These are phyloP conservation scores for Mycena kentingensis DNA, from an alignment of 768 basidiomycete species.

Conservation along the genomic window DNA sequence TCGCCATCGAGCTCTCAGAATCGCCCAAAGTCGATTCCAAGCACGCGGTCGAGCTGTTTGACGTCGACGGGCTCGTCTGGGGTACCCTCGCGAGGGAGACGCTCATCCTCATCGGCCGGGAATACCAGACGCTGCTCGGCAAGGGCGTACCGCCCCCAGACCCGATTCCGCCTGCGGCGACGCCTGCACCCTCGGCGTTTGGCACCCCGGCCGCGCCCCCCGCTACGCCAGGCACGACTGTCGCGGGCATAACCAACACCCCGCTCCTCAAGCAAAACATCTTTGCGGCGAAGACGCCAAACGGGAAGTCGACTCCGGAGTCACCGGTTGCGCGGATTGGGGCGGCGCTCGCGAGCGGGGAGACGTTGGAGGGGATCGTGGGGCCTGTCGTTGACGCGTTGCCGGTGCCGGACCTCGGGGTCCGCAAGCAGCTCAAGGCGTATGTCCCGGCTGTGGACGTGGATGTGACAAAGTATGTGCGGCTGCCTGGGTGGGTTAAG, in stretches of 20 bases:
- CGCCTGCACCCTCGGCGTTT: neutral
- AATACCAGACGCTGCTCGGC: constrained; percentile 67
- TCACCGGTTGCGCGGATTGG: constrained; percentile 59
- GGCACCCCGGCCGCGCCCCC: neutral
- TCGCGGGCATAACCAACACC: constrained; percentile 31
- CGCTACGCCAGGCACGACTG: constrained; percentile 27
- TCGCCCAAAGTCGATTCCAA: constrained; percentile 35
- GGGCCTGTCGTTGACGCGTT: constrained; percentile 47
- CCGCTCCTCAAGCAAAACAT: constrained; percentile 35
- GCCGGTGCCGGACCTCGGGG: constrained; percentile 30
- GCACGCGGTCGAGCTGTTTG: constrained; percentile 23
- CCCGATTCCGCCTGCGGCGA: constrained; percentile 22
- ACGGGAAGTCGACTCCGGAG: constrained; percentile 37
- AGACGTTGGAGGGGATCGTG: constrained; percentile 51
- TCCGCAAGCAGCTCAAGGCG: neutral
- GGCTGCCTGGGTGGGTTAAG: neutral
- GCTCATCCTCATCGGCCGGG: constrained; percentile 61
- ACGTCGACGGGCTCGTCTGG: constrained; percentile 52
- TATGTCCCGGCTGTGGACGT: constrained; percentile 16
- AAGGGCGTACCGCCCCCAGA: constrained; percentile 48
- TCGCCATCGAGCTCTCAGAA: constrained; percentile 43
- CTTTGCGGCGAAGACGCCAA: constrained; percentile 42
- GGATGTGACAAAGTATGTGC: constrained; percentile 24
- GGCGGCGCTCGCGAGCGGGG: constrained; percentile 61
- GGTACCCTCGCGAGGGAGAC: constrained; percentile 56